Base-by-base conservation (phyloP, 345 rosid genomes). In the Heritiera fomes region DNA sequence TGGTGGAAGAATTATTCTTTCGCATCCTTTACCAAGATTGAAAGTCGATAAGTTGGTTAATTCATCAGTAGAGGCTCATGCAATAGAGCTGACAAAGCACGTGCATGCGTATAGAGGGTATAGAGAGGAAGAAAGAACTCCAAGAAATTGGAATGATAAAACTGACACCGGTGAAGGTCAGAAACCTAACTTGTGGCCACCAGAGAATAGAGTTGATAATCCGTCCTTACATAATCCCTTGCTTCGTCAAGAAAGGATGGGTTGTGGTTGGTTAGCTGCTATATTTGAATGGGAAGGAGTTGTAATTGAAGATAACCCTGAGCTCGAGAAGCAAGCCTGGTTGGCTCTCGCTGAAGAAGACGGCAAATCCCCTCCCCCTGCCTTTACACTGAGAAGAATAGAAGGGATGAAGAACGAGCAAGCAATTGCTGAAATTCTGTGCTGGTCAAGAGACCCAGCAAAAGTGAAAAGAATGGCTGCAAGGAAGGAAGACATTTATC, bases 271-370 rank as follows among this genome's bases (percentile, higher is more conserved):
- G 99, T 83, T 96, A 67, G 97, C 97, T 81, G 99, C 95, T 6
- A 96, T 96, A 76, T 94, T 96, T 49, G 99, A 93, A 79, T 94
- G 95, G 99, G 99, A 96, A 82, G 98, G 99, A 7, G 99, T 94
- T 15, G 80, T 96, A 75, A 81, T 91, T 14, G 94, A 96, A 76
- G 97, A 90, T 45, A 90, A 86, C 80, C 93, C 98, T 28, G 97
- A 94, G 30, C 81, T 92, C 0, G 97, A 90, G 87, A 88, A 82
- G 79, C 93, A 91, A 79, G 92, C 99, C 1, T 96, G 99, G 99
- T 84, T 90, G 50, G 84, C 89, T 73, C 88, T 96, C 72, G 92
- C 97, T 15, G 89, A 89, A 79, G 99, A 96, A 84, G 98, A 96
- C 86, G 99, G 97, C 3, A 92, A 85, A 72, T 90, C 95, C 10